Evolutionary conservation across 768 basidiomycete genomes (phyloP), one percentile per base, ranked within the genome.

Genomic region (Xerocomellus amylosporus): DNA sequence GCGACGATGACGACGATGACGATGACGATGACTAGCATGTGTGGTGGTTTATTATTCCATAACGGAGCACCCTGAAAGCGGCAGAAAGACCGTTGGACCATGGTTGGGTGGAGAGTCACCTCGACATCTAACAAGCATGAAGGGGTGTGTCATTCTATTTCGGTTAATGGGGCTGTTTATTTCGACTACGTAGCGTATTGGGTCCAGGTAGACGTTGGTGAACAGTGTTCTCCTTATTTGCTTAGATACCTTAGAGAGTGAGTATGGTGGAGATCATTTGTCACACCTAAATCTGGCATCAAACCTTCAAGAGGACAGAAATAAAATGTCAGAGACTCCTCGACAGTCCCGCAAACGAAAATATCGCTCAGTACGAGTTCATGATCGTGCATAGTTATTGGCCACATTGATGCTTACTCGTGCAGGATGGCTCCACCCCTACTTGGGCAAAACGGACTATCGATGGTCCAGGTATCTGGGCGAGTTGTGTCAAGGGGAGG

Each of bases 391-490:
- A 55, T 50, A 36, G 7, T 36, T 19, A n/a, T 33, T 17, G 39
- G 24, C 34, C 22, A 46, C 15, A 33, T 46, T 55, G 46, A 67
- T 24, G 22, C 34, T 24, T 30, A 10, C 30, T 38, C 19, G 30
- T 38, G 12, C 58, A 88, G 87, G 85, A 88, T 62, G 87, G 87
- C 6, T 37, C 63, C 30, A 81, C 82, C 3, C 79, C 84, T 17
- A 77, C 84, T 28, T 86, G 85, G 85, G 78, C 73, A 20, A 88
- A 83, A 68, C 73, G 80, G 40, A 70, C 74, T 24, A 79, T 92
- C 53, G 87, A 88, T 55, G 91, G 91, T 9, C 91, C 91, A 19
- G 90, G 91, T 17, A 73, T 93, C 19, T 93, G 91, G 90, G 87
- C 83, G 10, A 90, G 85, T 63, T 93, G 89, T 77, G 80, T 90